phyloP scores from a whole-genome alignment of 371 early-diverging fungal species.

The Apophysomyces ossiformis region DNA sequence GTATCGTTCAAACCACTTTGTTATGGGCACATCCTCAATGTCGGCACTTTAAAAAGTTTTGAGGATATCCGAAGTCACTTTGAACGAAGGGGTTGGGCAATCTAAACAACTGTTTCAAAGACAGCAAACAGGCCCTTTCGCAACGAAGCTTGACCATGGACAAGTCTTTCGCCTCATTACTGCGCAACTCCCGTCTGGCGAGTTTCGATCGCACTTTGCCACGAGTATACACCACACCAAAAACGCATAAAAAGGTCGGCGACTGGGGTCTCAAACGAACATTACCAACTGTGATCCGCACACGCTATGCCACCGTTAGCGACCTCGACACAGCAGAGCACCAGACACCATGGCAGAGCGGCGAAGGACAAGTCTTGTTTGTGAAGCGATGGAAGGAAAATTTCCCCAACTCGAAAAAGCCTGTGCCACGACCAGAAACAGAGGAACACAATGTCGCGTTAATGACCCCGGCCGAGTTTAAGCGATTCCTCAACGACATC shows the following conservation, averaged over 20 bases:
- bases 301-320: constrained; percentile 61
- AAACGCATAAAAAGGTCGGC: constrained; percentile 55
- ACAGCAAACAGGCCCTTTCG: not conserved
- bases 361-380: constrained; percentile 54
- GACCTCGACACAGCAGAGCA: constrained; percentile 77
- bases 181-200: constrained; percentile 75
- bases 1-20: too few species aligned
- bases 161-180: constrained; percentile 71
- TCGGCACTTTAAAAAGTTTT: too few species aligned
- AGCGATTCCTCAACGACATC: constrained; percentile 59
- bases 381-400: constrained; percentile 73
- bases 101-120: constrained; percentile 4
- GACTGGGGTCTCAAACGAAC: constrained; percentile 85
- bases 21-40: too few species aligned
- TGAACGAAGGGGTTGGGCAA: too few species aligned
- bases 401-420: constrained; percentile 64
- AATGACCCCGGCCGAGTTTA: constrained; percentile 68
- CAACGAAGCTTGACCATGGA: constrained; percentile 51
- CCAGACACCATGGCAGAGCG: constrained; percentile 75
- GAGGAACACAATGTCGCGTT: constrained; percentile 47
- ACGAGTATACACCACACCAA: constrained; percentile 75
- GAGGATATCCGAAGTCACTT: too few species aligned
- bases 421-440: constrained; percentile 49
- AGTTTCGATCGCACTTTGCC: constrained; percentile 68
- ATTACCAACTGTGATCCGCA: constrained; percentile 68